These are phyloP conservation scores for Zostera marina DNA, from an alignment of 116 monocot genomes.

Conservation along the genomic window DNA sequence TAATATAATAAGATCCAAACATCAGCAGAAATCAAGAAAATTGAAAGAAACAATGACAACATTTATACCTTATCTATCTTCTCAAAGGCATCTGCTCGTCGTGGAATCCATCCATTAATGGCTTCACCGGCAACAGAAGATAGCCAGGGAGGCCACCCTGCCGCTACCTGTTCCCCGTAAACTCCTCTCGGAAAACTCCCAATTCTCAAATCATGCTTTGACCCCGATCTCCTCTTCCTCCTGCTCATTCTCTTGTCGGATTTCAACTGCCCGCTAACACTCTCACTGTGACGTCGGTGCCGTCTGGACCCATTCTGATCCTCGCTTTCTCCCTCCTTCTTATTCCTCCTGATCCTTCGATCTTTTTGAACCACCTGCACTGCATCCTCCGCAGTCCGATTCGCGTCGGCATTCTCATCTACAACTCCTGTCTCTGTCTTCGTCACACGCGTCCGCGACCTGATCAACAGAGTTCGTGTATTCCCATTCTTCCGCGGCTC, in stretches of 20 bases:
- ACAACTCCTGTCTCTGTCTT: conserved; percentile 8
- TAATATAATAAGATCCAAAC: not conserved
- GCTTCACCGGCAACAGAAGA: conserved; percentile 56
- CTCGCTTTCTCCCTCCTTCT: not conserved
- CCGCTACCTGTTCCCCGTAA: conserved; percentile 47
- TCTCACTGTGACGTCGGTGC: not conserved
- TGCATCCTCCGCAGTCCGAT: not conserved
- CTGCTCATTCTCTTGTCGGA: conserved; percentile 7
- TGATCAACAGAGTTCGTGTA: not conserved
- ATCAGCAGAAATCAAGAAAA: not conserved
- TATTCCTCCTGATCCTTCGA: not conserved
- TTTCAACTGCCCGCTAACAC: not conserved
- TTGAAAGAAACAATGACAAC: not conserved
- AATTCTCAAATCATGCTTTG: conserved; percentile 16
- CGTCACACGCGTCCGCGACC: conserved; percentile 15
- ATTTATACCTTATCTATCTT: conserved; percentile 46
- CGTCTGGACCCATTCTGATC: conserved; percentile 1
- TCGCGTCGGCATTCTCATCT: not conserved
- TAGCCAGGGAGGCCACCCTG: conserved; percentile 64
- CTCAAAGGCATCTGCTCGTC: conserved; percentile 49
- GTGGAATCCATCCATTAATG: conserved; percentile 53
- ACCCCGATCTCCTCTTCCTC: not conserved
- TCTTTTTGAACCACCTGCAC: not conserved
- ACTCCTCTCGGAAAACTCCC: conserved; percentile 15
- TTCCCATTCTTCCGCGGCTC: not conserved